Conservation (phyloP, 768 basidiomycete genomes). For the Podaxis carcinomalis region DNA sequence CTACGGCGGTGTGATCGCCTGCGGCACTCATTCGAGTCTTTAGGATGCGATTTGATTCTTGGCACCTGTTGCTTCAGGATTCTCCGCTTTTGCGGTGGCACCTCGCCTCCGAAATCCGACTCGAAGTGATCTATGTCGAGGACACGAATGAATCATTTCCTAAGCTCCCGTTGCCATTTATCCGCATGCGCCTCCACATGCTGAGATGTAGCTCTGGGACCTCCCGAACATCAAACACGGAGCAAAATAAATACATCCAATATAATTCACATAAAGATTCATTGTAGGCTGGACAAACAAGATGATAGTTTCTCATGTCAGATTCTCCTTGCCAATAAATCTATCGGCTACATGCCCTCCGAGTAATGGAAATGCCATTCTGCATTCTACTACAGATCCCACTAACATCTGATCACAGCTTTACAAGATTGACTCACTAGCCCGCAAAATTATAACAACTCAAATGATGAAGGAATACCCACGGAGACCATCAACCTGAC, state of each 20-base stretch:
- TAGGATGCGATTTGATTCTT: no score
- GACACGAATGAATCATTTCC: not conserved
- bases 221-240: no score
- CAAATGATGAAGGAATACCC: not conserved
- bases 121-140: not conserved
- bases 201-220: no score
- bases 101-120: not conserved
- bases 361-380: not conserved
- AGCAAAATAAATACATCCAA: not conserved
- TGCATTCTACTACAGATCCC: not conserved
- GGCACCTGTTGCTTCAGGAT: not conserved
- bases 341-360: not conserved
- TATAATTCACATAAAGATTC: not conserved
- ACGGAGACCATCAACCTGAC: no score
- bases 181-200: not conserved
- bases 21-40: no score
- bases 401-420: not conserved
- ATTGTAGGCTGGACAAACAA: not conserved
- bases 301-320: not conserved
- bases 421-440: not conserved
- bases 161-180: not conserved
- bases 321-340: not conserved
- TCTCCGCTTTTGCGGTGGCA: not conserved
- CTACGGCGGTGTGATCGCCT: no score
- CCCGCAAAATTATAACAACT: not conserved